These are phyloP conservation scores for Magnusiomyces tetraspermus DNA, from an alignment of 1,139 yeast species.

Conservation along the genomic window DNA sequence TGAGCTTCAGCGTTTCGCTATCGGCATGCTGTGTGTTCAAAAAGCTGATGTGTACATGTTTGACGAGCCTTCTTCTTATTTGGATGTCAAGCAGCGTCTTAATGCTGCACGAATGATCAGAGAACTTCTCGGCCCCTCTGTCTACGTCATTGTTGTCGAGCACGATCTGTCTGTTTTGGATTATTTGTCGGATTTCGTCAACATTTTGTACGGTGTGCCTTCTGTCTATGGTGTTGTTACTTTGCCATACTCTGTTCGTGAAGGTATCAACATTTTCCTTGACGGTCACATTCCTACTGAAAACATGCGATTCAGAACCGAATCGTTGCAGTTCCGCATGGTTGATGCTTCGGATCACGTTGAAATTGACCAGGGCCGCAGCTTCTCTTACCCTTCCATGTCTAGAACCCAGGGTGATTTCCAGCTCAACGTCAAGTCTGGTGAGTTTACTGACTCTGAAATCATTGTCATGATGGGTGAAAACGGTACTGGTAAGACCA, in stretches of 20 bases:
- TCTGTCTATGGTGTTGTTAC: conserved; percentile 98
- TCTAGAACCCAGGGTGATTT: conserved; percentile 92
- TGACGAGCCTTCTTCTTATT: conserved; percentile 96
- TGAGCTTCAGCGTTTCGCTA: conserved; percentile 95
- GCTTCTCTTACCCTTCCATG: conserved; percentile 73
- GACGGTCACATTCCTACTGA: conserved; percentile 98
- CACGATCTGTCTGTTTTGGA: conserved; percentile 97
- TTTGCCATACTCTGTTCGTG: conserved; percentile 90
- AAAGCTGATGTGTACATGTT: conserved; percentile 95
- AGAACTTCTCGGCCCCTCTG: conserved; percentile 65
- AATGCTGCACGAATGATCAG: conserved; percentile 94
- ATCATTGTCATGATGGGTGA: conserved; percentile 99
- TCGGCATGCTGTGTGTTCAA: conserved; percentile 95
- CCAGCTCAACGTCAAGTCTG: conserved; percentile 67
- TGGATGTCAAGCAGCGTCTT: conserved; percentile 97
- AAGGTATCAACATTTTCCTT: conserved; percentile 94
- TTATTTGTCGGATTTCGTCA: conserved; percentile 89
- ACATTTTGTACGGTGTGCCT: conserved; percentile 95
- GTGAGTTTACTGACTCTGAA: conserved; percentile 93
- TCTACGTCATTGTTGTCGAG: conserved; percentile 87
- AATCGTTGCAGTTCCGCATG: conserved; percentile 85
- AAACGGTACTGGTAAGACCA: conserved; percentile 98
- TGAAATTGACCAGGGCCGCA: conserved; percentile 67
- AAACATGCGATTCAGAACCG: conserved; percentile 92
- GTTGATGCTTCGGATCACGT: conserved; percentile 71